phyloP scores from a whole-genome alignment of 768 basidiomycete genomes.

The Panaeolus papilionaceus region DNA sequence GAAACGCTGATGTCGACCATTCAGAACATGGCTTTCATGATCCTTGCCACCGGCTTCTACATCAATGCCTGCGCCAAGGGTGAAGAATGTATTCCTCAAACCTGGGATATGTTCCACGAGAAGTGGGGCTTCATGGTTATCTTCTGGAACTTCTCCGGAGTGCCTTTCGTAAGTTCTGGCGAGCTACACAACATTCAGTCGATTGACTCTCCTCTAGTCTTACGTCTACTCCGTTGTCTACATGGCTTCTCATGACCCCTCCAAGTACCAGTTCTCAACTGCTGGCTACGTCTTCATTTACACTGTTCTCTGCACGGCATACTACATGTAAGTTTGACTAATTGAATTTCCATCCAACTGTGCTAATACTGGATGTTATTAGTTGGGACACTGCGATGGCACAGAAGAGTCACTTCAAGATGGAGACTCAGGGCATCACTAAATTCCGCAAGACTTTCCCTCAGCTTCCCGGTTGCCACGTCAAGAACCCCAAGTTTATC shows the following conservation, averaged over 20 bases:
- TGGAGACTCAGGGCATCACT: slow-evolving; percentile 91
- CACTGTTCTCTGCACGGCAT: slow-evolving; percentile 78
- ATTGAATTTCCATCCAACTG: not conserved
- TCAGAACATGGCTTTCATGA: slow-evolving; percentile 97
- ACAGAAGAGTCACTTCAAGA: slow-evolving; percentile 97
- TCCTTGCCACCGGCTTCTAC: slow-evolving; percentile 94
- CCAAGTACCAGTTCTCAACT: slow-evolving; percentile 86
- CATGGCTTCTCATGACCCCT: slow-evolving; percentile 94
- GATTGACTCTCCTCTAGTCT: slow-evolving; percentile 54
- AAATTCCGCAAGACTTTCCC: slow-evolving; percentile 93
- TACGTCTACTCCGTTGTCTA: slow-evolving; percentile 98
- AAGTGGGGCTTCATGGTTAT: slow-evolving; percentile 99
- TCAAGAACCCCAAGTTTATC: slow-evolving; percentile 89
- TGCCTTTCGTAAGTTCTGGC: slow-evolving; percentile 74
- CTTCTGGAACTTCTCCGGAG: slow-evolving; percentile 97
- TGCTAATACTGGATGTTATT: slow-evolving; percentile 9
- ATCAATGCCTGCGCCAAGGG: slow-evolving; percentile 96
- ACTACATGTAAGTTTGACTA: slow-evolving; percentile 73
- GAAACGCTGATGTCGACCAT: slow-evolving; percentile 4
- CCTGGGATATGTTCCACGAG: slow-evolving; percentile 99
- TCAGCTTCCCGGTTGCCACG: slow-evolving; percentile 80
- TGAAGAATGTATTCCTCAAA: slow-evolving; percentile 94
- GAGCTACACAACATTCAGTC: not conserved
- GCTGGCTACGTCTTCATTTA: slow-evolving; percentile 76
- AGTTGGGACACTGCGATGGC: slow-evolving; percentile 96